These are phyloP conservation scores for Coleophoma crateriformis DNA, from an alignment of 2,329 filamentous ascomycete species.

Conservation along the genomic window DNA sequence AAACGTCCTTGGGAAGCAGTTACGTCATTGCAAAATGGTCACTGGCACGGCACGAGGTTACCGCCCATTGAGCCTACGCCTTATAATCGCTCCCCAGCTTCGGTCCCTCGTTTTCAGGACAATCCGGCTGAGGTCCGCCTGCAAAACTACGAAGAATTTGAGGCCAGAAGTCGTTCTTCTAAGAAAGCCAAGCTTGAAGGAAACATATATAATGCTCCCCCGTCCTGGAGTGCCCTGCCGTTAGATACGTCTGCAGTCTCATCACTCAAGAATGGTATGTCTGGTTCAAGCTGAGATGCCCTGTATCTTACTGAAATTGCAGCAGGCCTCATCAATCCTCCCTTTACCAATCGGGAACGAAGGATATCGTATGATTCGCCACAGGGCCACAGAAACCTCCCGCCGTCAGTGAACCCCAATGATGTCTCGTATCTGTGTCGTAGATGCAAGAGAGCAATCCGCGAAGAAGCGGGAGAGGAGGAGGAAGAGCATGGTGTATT, in stretches of 20 bases:
- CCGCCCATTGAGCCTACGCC: slow-evolving; percentile 19
- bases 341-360: neutral
- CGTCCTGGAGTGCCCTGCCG: slow-evolving; percentile 8
- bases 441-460: slow-evolving; percentile 16
- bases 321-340: neutral
- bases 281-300: too few species aligned
- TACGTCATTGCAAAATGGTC: slow-evolving; percentile 6
- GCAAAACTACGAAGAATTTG: neutral
- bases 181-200: slow-evolving; percentile 18
- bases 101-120: neutral
- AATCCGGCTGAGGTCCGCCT: neutral
- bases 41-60: slow-evolving; percentile 14
- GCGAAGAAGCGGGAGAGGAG: slow-evolving; percentile 9
- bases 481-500: neutral
- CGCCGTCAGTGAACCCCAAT: slow-evolving; percentile 2
- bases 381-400: neutral
- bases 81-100: neutral
- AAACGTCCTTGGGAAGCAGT: slow-evolving; percentile 25
- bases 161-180: slow-evolving; percentile 8
- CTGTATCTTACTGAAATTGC: neutral
- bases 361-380: neutral
- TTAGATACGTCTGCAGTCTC: slow-evolving; percentile 3
- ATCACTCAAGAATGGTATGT: too few species aligned
- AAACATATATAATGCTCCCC: slow-evolving; percentile 11
- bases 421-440: slow-evolving; percentile 15